Conservation (phyloP, 345 rosid genomes). For the Isatis tinctoria region DNA sequence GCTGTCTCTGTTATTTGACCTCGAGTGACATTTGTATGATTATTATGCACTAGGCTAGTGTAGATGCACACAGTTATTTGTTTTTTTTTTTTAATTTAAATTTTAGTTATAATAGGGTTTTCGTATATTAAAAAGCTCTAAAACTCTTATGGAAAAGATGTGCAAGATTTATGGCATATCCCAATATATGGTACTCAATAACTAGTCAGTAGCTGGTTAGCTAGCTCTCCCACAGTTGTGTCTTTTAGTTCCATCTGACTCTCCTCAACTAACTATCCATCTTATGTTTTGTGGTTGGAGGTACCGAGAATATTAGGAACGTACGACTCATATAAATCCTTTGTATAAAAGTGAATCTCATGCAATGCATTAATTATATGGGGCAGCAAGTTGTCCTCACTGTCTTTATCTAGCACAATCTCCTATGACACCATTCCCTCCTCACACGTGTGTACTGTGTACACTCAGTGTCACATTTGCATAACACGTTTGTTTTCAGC, state of each 20-base stretch:
- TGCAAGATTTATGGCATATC: not conserved
- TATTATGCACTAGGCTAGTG: too few species aligned
- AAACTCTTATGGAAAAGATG: too few species aligned
- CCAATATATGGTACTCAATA: not conserved
- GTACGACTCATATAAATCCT: constrained; percentile 7
- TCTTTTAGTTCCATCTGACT: constrained; percentile 19
- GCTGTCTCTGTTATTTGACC: too few species aligned
- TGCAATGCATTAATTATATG: constrained; percentile 5
- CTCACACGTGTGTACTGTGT: constrained; percentile 22
- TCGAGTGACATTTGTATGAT: too few species aligned
- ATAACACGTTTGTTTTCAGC: not conserved
- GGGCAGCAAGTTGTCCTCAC: constrained; percentile 15
- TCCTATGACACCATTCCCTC: constrained; percentile 12
- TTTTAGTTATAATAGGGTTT: too few species aligned
- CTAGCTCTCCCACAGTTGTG: not conserved
- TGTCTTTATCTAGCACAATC: constrained; percentile 20
- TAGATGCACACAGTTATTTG: too few species aligned
- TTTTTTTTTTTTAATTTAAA: too few species aligned
- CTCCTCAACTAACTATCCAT: constrained; percentile 23
- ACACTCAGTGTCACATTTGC: constrained; percentile 19
- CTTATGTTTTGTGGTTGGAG: constrained; percentile 23
- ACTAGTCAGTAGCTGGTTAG: not conserved
- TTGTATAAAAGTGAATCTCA: constrained; percentile 7
- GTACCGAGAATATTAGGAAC: constrained; percentile 28
- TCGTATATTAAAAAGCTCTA: too few species aligned